Conservation (phyloP, 257 asterid genomes). For the Penstemon davidsonii region DNA sequence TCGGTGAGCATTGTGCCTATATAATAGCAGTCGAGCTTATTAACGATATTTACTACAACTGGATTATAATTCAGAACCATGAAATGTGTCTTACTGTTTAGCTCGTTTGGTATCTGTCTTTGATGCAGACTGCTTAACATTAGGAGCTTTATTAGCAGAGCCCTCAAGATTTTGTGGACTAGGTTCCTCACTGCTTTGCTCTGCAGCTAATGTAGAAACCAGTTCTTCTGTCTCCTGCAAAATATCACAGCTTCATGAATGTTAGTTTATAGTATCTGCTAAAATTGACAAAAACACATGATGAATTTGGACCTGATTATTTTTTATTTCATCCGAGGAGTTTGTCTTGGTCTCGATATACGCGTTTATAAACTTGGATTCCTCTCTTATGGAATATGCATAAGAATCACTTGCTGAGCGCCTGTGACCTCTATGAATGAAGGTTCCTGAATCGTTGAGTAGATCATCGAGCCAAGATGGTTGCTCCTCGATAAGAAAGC, state of each 20-base stretch:
- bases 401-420: constrained; percentile 75
- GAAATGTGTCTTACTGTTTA: constrained; percentile 57
- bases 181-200: constrained; percentile 37
- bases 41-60: neutral
- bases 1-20: constrained; percentile 80
- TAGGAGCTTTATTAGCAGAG: constrained; percentile 45
- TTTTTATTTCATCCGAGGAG: constrained; percentile 32
- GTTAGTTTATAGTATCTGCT: constrained; percentile 3
- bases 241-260: neutral
- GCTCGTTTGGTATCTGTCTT: constrained; percentile 64
- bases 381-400: constrained; percentile 45
- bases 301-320: constrained; percentile 33
- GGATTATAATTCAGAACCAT: neutral
- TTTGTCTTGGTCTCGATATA: constrained; percentile 26
- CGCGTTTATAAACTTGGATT: constrained; percentile 22
- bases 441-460: constrained; percentile 49
- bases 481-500: constrained; percentile 62
- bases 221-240: constrained; percentile 40
- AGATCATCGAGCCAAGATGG: constrained; percentile 90
- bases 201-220: constrained; percentile 32
- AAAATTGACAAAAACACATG: neutral
- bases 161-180: constrained; percentile 38
- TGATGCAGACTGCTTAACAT: constrained; percentile 46
- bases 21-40: neutral
- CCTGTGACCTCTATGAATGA: constrained; percentile 44